A percentile compares a stretch with the other conserved stretches of the same genome.
Conservation (phyloP, 208 protist species). For the Acanthamoeba royreba region DNA sequence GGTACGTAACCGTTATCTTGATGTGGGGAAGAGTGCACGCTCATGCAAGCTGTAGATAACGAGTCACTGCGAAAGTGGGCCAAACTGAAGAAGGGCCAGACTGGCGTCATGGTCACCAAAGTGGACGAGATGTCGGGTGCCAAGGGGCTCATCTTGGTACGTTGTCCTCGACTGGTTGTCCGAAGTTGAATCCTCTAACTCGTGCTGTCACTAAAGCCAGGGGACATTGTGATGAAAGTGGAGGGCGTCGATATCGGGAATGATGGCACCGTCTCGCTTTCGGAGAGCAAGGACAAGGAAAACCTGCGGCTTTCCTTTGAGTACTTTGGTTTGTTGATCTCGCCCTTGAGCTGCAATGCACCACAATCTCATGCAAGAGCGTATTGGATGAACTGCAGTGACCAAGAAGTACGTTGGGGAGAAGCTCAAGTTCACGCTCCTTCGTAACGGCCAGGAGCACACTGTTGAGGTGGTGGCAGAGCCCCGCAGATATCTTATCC, state of each 20-base stretch:
- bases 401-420: not conserved
- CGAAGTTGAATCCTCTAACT: not conserved
- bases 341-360: not conserved
- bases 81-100: not conserved
- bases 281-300: slow-evolving; percentile 11
- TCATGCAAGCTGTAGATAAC: not conserved
- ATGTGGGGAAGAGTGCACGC: too few relatives aligned
- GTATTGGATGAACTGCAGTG: not conserved
- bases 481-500: not conserved
- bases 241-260: not conserved
- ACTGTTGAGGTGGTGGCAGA: not conserved
- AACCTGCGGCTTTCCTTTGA: not conserved
- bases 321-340: not conserved
- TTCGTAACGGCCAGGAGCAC: not conserved
- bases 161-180: not conserved
- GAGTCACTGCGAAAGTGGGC: not conserved
- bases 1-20: too few relatives aligned
- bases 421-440: not conserved
- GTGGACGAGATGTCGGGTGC: not conserved
- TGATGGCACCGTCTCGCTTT: not conserved
- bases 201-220: not conserved
- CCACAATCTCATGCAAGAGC: not conserved
- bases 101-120: not conserved
- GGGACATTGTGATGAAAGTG: not conserved
- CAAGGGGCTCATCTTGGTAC: not conserved